A percentile compares a stretch with the other conserved stretches of the same genome.
These are phyloP conservation scores for Tremellales sp. DNA, from an alignment of 1,284 basidiomycete species.

Conservation along the genomic window DNA sequence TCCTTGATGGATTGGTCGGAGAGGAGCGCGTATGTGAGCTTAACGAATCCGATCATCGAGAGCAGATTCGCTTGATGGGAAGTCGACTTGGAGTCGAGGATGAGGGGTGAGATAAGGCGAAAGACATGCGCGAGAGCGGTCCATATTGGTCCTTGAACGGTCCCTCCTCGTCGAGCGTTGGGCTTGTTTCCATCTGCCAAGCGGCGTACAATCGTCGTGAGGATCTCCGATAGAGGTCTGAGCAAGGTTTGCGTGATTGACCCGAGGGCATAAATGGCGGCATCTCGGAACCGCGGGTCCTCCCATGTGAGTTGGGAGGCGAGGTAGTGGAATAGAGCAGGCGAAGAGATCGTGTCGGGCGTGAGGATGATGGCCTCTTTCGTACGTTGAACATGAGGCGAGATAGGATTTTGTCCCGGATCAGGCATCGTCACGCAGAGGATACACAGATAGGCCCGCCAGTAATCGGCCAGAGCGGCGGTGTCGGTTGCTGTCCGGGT, in stretches of 20 bases:
- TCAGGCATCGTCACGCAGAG: conserved; percentile 64
- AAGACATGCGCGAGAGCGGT: conserved; percentile 89
- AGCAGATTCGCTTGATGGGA: conserved; percentile 64
- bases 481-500: conserved; percentile 54
- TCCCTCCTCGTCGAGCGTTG: conserved; percentile 50
- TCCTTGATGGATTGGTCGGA: conserved; percentile 67
- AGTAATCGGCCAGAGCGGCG: conserved; percentile 68
- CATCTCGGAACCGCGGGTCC: conserved; percentile 74
- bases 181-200: conserved; percentile 55
- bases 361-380: conserved; percentile 50
- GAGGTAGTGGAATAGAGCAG: conserved; percentile 78
- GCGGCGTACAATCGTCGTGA: conserved; percentile 73
- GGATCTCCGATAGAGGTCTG: conserved; percentile 74
- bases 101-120: conserved; percentile 71
- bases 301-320: conserved; percentile 84
- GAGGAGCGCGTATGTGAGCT: conserved; percentile 74
- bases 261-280: conserved; percentile 81
- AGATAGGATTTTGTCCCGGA: conserved; percentile 52
- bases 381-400: conserved; percentile 52
- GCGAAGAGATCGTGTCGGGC: conserved; percentile 52
- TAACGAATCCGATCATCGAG: conserved; percentile 79
- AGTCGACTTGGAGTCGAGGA: conserved; percentile 67
- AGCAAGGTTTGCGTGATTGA: conserved; percentile 74
- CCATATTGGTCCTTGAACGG: conserved; percentile 75
- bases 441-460: conserved; percentile 80